Evolutionary conservation across 2,329 filamentous ascomycete species (phyloP).

Genomic region (Fusarium piperis): DNA sequence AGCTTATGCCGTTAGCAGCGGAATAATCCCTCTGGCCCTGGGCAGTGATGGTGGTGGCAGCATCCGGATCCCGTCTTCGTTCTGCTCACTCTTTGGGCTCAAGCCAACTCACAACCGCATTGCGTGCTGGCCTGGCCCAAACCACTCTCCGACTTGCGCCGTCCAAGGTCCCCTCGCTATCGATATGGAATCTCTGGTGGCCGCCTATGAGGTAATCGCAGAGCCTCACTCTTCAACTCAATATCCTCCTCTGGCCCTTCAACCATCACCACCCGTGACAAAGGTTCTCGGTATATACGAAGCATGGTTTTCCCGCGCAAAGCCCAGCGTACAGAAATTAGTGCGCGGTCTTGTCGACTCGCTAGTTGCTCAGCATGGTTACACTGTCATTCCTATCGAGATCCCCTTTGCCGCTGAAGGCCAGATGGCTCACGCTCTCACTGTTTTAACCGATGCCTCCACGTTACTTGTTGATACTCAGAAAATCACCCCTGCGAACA

Average conservation of each 20-base stretch:
- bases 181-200: conserved; percentile 72
- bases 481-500: conserved; percentile 68
- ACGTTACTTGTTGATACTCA: conserved; percentile 57
- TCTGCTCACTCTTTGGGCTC: conserved; percentile 78
- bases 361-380: conserved; percentile 62
- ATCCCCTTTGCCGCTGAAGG: conserved; percentile 70
- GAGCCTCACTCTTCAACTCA: conserved; percentile 67
- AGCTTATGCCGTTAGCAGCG: conserved; percentile 74
- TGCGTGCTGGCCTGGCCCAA: conserved; percentile 67
- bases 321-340: conserved; percentile 54
- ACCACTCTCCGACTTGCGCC: conserved; percentile 68
- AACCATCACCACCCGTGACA: conserved; percentile 32
- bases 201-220: conserved; percentile 72
- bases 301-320: conserved; percentile 67
- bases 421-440: conserved; percentile 77
- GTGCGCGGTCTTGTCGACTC: conserved; percentile 59
- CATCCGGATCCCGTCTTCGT: conserved; percentile 76
- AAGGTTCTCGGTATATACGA: conserved; percentile 71
- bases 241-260: conserved; percentile 58
- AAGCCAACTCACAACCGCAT: conserved; percentile 77
- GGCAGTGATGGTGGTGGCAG: conserved; percentile 80
- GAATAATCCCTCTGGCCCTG: conserved; percentile 76
- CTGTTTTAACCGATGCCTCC: conserved; percentile 72
- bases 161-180: conserved; percentile 75
- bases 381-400: conserved; percentile 63